These are phyloP conservation scores for Podospora appendiculata DNA, from an alignment of 495 filamentous ascomycete species.

Conservation along the genomic window DNA sequence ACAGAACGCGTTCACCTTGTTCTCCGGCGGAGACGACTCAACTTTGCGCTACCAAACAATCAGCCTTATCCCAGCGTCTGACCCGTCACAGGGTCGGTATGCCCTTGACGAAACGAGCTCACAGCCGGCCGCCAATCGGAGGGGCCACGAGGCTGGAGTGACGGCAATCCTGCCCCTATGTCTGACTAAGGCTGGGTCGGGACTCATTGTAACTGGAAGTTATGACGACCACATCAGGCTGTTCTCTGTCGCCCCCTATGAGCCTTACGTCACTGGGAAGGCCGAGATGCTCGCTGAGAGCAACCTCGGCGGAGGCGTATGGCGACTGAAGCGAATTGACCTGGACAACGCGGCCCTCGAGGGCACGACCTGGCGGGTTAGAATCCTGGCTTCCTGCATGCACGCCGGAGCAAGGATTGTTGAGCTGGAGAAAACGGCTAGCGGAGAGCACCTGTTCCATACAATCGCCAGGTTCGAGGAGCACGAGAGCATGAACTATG, in stretches of 20 bases:
- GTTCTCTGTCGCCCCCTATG: conserved; percentile 37
- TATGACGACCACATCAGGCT: conserved; percentile 84
- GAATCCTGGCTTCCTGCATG: conserved; percentile 87
- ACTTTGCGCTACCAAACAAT: conserved; percentile 29
- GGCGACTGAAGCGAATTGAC: conserved; percentile 65
- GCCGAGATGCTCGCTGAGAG: conserved; percentile 50
- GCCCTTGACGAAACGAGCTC: conserved; percentile 21
- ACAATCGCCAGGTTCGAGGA: conserved; percentile 72
- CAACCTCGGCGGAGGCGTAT: conserved; percentile 79
- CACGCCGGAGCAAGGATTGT: conserved; percentile 74
- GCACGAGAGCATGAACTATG: conserved; percentile 96
- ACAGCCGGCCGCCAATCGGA: conserved; percentile 29
- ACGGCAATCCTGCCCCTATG: conserved; percentile 73
- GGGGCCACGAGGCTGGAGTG: conserved; percentile 71
- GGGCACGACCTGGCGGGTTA: conserved; percentile 24
- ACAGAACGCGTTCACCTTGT: conserved; percentile 25
- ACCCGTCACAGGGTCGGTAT: conserved; percentile 18
- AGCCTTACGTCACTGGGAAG: conserved; percentile 10
- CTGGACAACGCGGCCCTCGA: conserved; percentile 1
- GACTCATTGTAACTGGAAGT: conserved; percentile 72
- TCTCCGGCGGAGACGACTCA: conserved; percentile 66
- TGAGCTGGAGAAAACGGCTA: conserved; percentile 12
- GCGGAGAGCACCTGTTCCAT: conserved; percentile 51
- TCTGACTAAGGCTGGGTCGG: conserved; percentile 26
- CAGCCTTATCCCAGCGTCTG: conserved; percentile 5